Evolutionary conservation across 2,329 filamentous ascomycete genomes (phyloP), one percentile per base, ranked within the genome.

Genomic region (Dendrostoma leiphaemia): DNA sequence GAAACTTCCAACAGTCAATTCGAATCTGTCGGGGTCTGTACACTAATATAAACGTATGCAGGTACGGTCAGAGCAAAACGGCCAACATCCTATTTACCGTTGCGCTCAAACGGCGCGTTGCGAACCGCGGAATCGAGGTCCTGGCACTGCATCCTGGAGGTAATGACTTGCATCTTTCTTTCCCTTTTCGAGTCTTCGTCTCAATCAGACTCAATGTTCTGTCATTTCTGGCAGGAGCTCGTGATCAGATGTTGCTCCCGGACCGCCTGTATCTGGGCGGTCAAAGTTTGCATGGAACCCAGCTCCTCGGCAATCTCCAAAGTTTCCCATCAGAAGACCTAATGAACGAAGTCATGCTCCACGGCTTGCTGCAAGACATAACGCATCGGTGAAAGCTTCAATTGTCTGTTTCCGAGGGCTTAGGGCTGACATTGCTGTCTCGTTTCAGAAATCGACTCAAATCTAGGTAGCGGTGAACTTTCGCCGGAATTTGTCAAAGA

Each of bases 31-130:
- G n/a, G n/a, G n/a, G n/a, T n/a, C n/a, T n/a, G n/a, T n/a, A n/a
- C n/a, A n/a, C n/a, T n/a, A n/a, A n/a, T n/a, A n/a, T n/a, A n/a
- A n/a, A n/a, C n/a, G n/a, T n/a, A n/a, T n/a, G n/a, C n/a, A n/a
- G n/a, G n/a, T n/a, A 80, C 54, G 71, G 67, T 0, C 74, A 78
- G 59, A 74, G 73, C 45, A 79, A 79, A 60, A 71, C 72, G 3
- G 74, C 75, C 2, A 75, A 77, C 41, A 71, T 79, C 10, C 63
- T 76, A 35, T 73, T 75, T 56, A 63, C 65, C 0, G n/a, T 48
- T 28, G 44, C 40, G 17, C 48, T 40, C 4, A 51, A 28, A 24
- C 41, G 32, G 17, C 45, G 19, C 24, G 45, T 53, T 45, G 37
- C 37, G 26, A 48, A 19, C 41, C 31, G 45, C 17, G 59, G 56